phyloP scores from a whole-genome alignment of 2,329 filamentous ascomycete genomes.

The Podosphaera aphanis region DNA sequence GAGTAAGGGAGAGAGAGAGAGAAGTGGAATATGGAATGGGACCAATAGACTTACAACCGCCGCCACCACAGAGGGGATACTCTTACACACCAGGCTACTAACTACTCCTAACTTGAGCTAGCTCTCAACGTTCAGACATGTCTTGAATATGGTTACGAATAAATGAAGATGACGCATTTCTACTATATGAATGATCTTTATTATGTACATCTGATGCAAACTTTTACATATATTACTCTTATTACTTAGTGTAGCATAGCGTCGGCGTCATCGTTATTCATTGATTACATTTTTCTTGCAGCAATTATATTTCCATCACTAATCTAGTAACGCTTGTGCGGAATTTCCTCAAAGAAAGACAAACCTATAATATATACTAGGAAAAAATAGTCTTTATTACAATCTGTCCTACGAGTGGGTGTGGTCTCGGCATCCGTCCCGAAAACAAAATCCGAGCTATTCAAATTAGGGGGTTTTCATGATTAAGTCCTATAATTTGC shows the following conservation, averaged over 20 bases:
- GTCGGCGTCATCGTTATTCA: not conserved
- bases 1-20: not conserved
- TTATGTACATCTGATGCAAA: not conserved
- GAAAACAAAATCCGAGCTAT: too few species aligned
- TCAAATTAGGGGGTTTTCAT: not conserved
- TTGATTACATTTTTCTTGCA: not conserved
- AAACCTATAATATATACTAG: too few species aligned
- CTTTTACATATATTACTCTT: not conserved
- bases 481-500: constrained; percentile 15
- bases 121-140: not conserved
- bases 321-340: not conserved
- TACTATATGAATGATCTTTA: not conserved
- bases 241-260: not conserved
- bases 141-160: not conserved
- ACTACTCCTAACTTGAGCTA: not conserved
- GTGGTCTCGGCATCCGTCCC: too few species aligned
- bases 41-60: not conserved
- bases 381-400: too few species aligned
- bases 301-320: not conserved
- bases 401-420: too few species aligned
- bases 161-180: not conserved
- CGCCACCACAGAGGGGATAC: not conserved
- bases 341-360: not conserved
- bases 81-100: not conserved
- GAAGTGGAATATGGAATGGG: not conserved